These are phyloP conservation scores for Powellomyces hirtus DNA, from an alignment of 192 early-diverging fungal genomes.

Conservation along the genomic window DNA sequence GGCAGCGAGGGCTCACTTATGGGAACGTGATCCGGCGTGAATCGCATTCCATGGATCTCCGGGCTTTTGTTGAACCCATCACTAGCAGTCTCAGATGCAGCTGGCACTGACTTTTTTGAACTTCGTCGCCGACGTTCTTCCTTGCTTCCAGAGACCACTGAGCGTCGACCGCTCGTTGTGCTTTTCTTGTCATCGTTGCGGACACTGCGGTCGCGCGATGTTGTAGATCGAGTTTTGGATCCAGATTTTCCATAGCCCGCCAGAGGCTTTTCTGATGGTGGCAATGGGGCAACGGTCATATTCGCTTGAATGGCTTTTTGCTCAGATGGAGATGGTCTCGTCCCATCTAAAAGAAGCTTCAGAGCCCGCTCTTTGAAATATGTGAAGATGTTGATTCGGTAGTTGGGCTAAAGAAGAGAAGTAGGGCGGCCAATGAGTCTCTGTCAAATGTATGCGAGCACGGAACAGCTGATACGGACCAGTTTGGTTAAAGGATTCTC, in stretches of 20 bases:
- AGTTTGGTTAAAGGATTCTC: slow-evolving; percentile 41
- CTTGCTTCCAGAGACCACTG: slow-evolving; percentile 3
- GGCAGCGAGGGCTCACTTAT: no score
- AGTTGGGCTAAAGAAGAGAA: slow-evolving; percentile 22
- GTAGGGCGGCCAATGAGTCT: neutral
- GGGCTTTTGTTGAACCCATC: no score
- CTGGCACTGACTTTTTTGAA: neutral
- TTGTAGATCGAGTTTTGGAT: slow-evolving; percentile 1
- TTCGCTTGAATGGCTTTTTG: slow-evolving; percentile 34
- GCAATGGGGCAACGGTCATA: slow-evolving; percentile 14
- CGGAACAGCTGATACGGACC: slow-evolving; percentile 15
- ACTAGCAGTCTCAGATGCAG: neutral
- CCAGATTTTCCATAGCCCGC: neutral
- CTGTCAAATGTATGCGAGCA: neutral
- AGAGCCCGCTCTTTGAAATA: slow-evolving; percentile 42
- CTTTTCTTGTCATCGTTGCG: slow-evolving; percentile 8
- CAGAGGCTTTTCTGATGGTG: neutral
- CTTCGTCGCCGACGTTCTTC: slow-evolving; percentile 6
- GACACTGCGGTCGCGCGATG: neutral
- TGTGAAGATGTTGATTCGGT: slow-evolving; percentile 44
- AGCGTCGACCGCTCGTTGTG: slow-evolving; percentile 8
- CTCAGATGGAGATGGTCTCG: slow-evolving; percentile 32
- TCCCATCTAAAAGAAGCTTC: slow-evolving; percentile 34
- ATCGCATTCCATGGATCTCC: no score
- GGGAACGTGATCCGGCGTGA: no score